Evolutionary conservation across 176 grass and related monocot species (phyloP).

Genomic region (Aegilops sharonensis): DNA sequence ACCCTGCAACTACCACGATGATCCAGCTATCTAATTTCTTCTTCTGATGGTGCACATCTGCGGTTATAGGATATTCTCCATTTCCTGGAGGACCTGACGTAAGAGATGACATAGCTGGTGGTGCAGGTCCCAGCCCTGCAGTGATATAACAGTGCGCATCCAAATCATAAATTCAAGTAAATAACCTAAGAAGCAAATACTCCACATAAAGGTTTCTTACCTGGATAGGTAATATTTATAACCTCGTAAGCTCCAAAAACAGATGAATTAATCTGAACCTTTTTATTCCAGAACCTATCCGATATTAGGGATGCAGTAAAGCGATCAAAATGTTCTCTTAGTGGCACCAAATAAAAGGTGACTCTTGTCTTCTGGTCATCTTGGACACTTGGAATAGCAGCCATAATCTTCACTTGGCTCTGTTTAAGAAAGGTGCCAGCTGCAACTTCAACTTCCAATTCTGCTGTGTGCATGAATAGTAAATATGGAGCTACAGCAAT

Average conservation of each 20-base stretch:
- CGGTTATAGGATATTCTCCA: slow-evolving; percentile 60
- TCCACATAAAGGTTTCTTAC: slow-evolving; percentile 39
- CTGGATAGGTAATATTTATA: slow-evolving; percentile 79
- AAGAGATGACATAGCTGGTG: slow-evolving; percentile 41
- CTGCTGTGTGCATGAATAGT: slow-evolving; percentile 75
- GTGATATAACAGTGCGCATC: slow-evolving; percentile 14
- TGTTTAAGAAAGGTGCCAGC: slow-evolving; percentile 93
- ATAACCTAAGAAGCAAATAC: slow-evolving; percentile 3
- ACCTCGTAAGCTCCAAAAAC: slow-evolving; percentile 87
- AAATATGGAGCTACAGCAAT: slow-evolving; percentile 74
- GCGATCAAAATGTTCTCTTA: slow-evolving; percentile 83
- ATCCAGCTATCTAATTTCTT: slow-evolving; percentile 75
- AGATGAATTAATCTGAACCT: slow-evolving; percentile 63
- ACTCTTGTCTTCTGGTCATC: slow-evolving; percentile 84
- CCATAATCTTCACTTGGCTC: slow-evolving; percentile 98
- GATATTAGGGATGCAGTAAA: slow-evolving; percentile 70
- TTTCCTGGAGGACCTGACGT: slow-evolving; percentile 32
- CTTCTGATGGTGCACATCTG: slow-evolving; percentile 42
- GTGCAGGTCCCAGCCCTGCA: slow-evolving; percentile 63
- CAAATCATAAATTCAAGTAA: slow-evolving; percentile 3
- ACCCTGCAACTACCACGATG: slow-evolving; percentile 57
- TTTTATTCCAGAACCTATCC: slow-evolving; percentile 82
- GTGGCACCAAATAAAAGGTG: slow-evolving; percentile 90
- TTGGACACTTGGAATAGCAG: slow-evolving; percentile 71
- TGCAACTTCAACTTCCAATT: slow-evolving; percentile 91